These are phyloP conservation scores for Magnusiomyces ingens DNA, from an alignment of 1,139 yeast species.

Conservation along the genomic window DNA sequence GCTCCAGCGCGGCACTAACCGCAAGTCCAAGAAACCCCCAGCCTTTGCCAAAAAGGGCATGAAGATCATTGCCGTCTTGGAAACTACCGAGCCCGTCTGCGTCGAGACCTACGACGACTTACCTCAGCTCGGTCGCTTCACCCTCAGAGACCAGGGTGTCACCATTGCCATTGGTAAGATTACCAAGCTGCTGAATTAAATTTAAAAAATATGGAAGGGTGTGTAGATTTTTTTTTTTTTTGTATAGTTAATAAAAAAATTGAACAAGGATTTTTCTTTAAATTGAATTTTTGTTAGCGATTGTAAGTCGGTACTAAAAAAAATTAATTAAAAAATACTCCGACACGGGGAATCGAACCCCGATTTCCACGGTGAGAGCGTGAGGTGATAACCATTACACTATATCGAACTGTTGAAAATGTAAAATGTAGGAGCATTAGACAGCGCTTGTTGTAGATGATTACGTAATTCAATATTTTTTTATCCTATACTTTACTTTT, in stretches of 20 bases:
- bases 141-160: slow-evolving; percentile 95
- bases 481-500: too few relatives aligned
- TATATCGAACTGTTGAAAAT: slow-evolving; percentile 16
- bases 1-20: slow-evolving; percentile 92
- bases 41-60: slow-evolving; percentile 98
- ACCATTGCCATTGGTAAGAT: slow-evolving; percentile 98
- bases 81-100: slow-evolving; percentile 80
- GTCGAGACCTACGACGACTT: slow-evolving; percentile 87
- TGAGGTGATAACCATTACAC: slow-evolving; percentile 16
- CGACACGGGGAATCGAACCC: slow-evolving; percentile 17
- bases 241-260: too few relatives aligned
- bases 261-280: too few relatives aligned
- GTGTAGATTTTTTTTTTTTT: too few relatives aligned
- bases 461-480: too few relatives aligned
- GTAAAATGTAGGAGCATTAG: too few relatives aligned
- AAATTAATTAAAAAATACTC: slow-evolving; percentile 3
- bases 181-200: slow-evolving; percentile 35
- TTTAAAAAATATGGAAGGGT: not conserved
- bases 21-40: slow-evolving; percentile 93
- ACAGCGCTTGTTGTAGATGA: too few relatives aligned
- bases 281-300: too few relatives aligned
- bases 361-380: slow-evolving; percentile 17
- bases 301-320: too few relatives aligned
- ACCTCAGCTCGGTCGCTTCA: slow-evolving; percentile 95
- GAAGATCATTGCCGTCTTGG: slow-evolving; percentile 92